Evolutionary conservation across 2,329 filamentous ascomycete genomes (phyloP), one percentile per base, ranked within the genome.

Genomic region (Grosmannia penicillata): DNA sequence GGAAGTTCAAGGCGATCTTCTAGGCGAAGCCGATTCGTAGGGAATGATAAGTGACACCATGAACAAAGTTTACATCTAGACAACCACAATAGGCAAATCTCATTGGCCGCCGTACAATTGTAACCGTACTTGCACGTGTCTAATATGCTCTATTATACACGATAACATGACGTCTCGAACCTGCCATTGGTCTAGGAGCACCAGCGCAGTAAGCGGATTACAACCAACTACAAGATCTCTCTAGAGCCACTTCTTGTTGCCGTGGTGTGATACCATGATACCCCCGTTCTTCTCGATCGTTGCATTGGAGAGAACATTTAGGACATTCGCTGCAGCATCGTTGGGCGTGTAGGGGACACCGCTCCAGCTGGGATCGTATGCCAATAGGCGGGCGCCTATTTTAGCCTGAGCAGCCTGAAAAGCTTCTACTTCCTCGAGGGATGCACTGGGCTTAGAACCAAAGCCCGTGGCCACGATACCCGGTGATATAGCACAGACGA

Each of bases 201-300:
- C n/a, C n/a, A n/a, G n/a, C n/a, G n/a, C n/a, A n/a, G n/a, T n/a
- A n/a, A n/a, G n/a, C n/a, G n/a, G n/a, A n/a, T n/a, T n/a, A n/a
- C n/a, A 6, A 28, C 14, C 14, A 28, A 28, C 8, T 8, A 15
- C 14, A 28, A 28, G 6, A 15, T 28, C 27, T n/a, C n/a, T 36
- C 44, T 39, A 72, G 8, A 73, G 32, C 69, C 68, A 74, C 38
- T 64, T 57, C 52, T 69, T 65, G 44, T 58, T 68, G 4, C 70
- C 68, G 40, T 59, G 47, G 26, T 78, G 71, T 22, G 68, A 70
- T 1, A 76, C 44, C 46, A 71, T 73, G 0, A 55, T 51, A 3
- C 73, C 72, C 2, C 58, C 68, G 46, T 63, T 46, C 0, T 62
- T 56, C 33, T 65, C 61, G 8, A 73, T 51, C 22, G 57, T 68